Base-by-base conservation (phyloP, 1,284 basidiomycete species). In the Kwoniella shivajii region DNA sequence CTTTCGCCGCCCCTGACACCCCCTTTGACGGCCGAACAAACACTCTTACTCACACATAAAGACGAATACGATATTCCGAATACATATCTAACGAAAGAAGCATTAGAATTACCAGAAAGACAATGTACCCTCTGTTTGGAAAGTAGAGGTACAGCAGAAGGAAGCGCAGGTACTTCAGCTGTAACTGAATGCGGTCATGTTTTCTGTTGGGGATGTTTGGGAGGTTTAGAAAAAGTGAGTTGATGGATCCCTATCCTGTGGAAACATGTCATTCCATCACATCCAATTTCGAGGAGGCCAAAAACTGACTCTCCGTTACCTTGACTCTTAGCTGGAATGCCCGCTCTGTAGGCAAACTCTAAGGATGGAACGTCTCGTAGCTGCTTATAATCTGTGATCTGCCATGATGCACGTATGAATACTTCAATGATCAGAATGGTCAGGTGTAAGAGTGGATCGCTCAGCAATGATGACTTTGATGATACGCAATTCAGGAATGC, bases 141-240 rank as follows among this genome's bases (percentile, higher is more conserved):
- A 86, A 90, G 78, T 79, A 88, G 71, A 86, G 87, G 27, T 82
- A 88, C 70, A 85, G 71, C 71, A 2, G 69, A 75, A 37, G 77
- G 74, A 0, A 73, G 68, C 36, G 76, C 74, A 4, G 76, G 76
- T 7, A 77, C 87, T 51, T 68, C 70, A 3, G 89, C 88, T 64
- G 87, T 90, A 26, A 96, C 93, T 0, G 92, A 95, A 72, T 96
- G 93, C 67, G 93, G 93, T 0, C 93, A 96, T 78, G 76, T 95
- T 43, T 96, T 95, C 77, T 94, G 92, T 72, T 97, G 93, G 93
- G 85, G 82, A 60, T 97, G 93, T 73, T 90, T 96, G 85, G 88
- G 46, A 90, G 93, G 93, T 85, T 86, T 88, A 69, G 92, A 96
- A 76, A 96, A 94, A 85, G 78, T 77, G 39, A 41, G 74, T 64